These are phyloP conservation scores for Penicillium silybi DNA, from an alignment of 495 filamentous ascomycete genomes.

Conservation along the genomic window DNA sequence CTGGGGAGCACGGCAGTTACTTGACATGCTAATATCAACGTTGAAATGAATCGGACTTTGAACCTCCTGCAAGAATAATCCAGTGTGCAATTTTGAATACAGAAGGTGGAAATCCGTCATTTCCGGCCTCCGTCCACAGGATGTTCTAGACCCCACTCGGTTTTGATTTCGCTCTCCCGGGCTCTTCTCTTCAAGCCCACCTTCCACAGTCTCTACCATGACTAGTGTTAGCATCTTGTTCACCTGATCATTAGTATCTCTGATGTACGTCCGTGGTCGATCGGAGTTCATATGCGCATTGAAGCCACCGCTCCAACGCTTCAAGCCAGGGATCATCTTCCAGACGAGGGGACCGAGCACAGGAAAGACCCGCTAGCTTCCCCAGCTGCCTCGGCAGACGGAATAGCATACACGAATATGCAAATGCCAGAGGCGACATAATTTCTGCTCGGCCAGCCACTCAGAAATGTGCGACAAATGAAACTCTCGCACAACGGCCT, in stretches of 20 bases:
- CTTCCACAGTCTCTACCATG: neutral
- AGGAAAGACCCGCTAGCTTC: neutral
- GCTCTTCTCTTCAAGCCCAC: too few species aligned
- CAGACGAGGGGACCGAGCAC: neutral
- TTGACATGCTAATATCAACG: neutral
- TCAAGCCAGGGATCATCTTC: slow-evolving; percentile 4
- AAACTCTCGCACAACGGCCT: neutral
- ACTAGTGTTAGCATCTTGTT: neutral
- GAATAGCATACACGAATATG: slow-evolving; percentile 5
- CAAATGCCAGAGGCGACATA: neutral
- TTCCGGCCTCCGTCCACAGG: neutral
- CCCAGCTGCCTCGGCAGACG: neutral
- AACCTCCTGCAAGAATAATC: neutral
- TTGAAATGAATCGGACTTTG: neutral
- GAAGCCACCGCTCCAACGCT: neutral
- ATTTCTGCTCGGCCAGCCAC: neutral
- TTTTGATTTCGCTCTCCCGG: neutral
- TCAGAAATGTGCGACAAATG: neutral
- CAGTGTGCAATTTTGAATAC: neutral
- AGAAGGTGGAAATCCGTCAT: neutral
- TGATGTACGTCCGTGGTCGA: neutral
- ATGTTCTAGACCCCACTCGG: neutral
- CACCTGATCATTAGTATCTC: neutral
- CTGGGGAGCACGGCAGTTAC: slow-evolving; percentile 7
- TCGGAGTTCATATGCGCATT: slow-evolving; percentile 5